phyloP scores from a whole-genome alignment of 2,329 filamentous ascomycete genomes.

The Amauroascus niger region DNA sequence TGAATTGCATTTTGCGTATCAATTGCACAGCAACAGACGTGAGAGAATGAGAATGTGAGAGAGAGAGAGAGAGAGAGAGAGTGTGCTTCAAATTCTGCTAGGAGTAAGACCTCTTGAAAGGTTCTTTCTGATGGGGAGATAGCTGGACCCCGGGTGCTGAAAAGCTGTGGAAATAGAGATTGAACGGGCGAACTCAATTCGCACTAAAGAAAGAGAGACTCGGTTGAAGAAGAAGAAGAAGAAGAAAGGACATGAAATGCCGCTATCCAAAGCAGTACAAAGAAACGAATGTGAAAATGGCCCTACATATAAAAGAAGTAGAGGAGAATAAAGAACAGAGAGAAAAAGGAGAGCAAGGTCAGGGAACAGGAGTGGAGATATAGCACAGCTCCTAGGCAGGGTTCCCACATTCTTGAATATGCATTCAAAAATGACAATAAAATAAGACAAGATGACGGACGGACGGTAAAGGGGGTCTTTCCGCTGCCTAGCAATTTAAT shows the following conservation, averaged over 20 bases:
- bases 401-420: not conserved
- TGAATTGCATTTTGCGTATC: constrained; percentile 30
- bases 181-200: constrained; percentile 32
- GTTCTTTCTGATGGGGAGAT: not conserved
- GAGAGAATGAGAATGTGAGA: not conserved
- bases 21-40: not conserved
- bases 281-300: constrained; percentile 13
- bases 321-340: constrained; percentile 17
- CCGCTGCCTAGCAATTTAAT: not conserved
- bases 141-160: constrained; percentile 8
- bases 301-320: not conserved
- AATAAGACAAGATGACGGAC: too few species aligned
- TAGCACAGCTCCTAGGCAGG: not conserved
- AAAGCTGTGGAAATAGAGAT: constrained; percentile 14
- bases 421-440: not conserved
- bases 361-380: constrained; percentile 10
- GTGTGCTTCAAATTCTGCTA: constrained; percentile 7
- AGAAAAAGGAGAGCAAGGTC: constrained; percentile 8
- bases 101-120: not conserved
- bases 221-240: constrained; percentile 10
- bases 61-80: too few species aligned
- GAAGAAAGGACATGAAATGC: constrained; percentile 15
- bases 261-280: constrained; percentile 6
- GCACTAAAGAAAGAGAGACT: constrained; percentile 20
- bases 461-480: not conserved